Conservation (phyloP, 768 basidiomycete genomes). For the Suillus occidentalis region DNA sequence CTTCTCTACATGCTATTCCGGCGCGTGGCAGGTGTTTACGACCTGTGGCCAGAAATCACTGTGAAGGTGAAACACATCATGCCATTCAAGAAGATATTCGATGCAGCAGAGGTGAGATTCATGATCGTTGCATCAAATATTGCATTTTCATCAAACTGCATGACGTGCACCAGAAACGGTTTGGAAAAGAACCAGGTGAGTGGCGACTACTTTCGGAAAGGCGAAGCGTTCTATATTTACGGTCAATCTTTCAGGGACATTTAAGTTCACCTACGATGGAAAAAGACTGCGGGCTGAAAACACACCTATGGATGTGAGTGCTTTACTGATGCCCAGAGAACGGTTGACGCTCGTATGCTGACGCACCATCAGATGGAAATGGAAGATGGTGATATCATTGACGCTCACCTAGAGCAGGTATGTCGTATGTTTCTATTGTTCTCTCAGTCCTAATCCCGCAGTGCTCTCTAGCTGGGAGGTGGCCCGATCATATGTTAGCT, state of each 20-base stretch:
- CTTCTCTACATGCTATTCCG: not conserved
- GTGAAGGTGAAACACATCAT: constrained; percentile 67
- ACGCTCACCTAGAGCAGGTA: constrained; percentile 59
- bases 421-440: constrained; percentile 16
- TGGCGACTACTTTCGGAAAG: not conserved
- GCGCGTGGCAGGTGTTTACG: constrained; percentile 10
- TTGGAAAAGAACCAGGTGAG: constrained; percentile 55
- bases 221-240: not conserved
- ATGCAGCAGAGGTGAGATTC: constrained; percentile 59
- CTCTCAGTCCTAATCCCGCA: not conserved
- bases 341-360: constrained; percentile 1
- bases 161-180: constrained; percentile 47
- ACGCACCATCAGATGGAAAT: constrained; percentile 44
- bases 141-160: not conserved
- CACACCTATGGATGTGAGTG: constrained; percentile 54
- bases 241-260: constrained; percentile 45
- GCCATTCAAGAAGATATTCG: constrained; percentile 66
- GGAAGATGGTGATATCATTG: constrained; percentile 65
- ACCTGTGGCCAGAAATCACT: constrained; percentile 48
- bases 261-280: constrained; percentile 62
- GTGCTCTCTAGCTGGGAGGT: constrained; percentile 23
- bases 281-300: constrained; percentile 45
- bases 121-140: not conserved
- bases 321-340: not conserved
- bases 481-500: not conserved